phyloP scores from a whole-genome alignment of 2,329 filamentous ascomycete genomes.

The Trichoderma pleuroti region DNA sequence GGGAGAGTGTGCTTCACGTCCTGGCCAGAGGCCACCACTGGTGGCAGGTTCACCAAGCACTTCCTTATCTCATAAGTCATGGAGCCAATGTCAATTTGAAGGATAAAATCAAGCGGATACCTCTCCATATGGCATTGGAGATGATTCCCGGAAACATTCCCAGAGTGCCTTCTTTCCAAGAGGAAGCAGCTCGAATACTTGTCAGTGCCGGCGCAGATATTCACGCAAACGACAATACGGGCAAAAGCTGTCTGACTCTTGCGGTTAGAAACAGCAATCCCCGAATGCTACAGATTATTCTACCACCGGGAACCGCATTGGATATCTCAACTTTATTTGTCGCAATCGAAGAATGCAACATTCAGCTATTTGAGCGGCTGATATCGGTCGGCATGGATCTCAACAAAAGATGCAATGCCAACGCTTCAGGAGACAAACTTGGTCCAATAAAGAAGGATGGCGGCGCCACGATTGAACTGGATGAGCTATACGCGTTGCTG shows the following conservation, averaged over 20 bases:
- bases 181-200: constrained; percentile 22
- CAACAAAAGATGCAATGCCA: not conserved
- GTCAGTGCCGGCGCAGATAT: constrained; percentile 24
- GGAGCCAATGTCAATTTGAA: constrained; percentile 21
- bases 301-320: not conserved
- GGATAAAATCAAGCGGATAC: constrained; percentile 16
- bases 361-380: not conserved
- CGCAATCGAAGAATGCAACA: not conserved
- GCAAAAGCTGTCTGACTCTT: constrained; percentile 16
- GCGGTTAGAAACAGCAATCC: constrained; percentile 17
- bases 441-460: not conserved
- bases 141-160: not conserved
- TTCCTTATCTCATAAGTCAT: constrained; percentile 23
- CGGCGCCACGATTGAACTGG: not conserved
- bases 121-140: constrained; percentile 22
- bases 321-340: not conserved
- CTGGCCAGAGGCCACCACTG: constrained; percentile 19
- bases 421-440: not conserved
- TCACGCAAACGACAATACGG: constrained; percentile 16
- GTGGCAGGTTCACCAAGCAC: constrained; percentile 26
- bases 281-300: not conserved
- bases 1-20: constrained; percentile 17
- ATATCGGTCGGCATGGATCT: not conserved
- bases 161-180: constrained; percentile 9
- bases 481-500: not conserved